A percentile compares a stretch with the other conserved stretches of the same genome.
Conservation (phyloP, 169 alveolate species). For the Plasmodium vivax region DNA sequence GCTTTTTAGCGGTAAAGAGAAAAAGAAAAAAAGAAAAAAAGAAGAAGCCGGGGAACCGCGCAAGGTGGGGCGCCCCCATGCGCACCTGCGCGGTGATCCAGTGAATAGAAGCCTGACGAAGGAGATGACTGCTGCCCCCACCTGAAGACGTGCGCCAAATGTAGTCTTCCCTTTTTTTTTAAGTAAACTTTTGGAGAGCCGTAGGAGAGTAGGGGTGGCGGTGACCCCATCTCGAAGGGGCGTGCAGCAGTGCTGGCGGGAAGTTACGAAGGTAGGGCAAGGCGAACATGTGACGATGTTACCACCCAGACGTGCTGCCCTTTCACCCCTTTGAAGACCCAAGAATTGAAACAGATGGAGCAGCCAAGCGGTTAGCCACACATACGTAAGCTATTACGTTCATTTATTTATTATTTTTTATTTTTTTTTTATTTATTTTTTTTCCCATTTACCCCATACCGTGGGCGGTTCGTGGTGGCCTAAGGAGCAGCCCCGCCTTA, state of each 20-base stretch:
- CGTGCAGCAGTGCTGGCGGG: background rate
- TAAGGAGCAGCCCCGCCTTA: background rate
- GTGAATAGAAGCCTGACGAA: background rate
- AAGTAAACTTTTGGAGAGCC: constrained; percentile 18
- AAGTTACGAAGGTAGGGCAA: background rate
- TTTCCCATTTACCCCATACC: background rate
- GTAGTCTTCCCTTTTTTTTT: constrained; percentile 15
- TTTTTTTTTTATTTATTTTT: background rate
- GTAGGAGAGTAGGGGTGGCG: background rate
- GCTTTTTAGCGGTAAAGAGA: constrained; percentile 30
- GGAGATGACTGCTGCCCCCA: background rate
- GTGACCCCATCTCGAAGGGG: background rate
- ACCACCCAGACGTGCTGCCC: background rate
- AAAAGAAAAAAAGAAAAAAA: background rate
- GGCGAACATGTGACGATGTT: background rate
- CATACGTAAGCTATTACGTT: background rate
- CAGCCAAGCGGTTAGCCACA: background rate
- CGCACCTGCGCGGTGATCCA: too few relatives aligned
- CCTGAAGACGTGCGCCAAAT: constrained; percentile 22
- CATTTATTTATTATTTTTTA: background rate
- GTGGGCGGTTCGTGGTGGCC: background rate
- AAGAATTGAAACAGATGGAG: background rate
- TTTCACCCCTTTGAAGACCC: background rate
- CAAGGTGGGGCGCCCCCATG: too few relatives aligned
- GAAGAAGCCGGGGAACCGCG: too few relatives aligned